Percentiles rank a stretch among this genome's conserved stretches.
Evolutionary conservation across 805 yeast genomes (phyloP).

Genomic region (Saccharomycopsis babjevae): DNA sequence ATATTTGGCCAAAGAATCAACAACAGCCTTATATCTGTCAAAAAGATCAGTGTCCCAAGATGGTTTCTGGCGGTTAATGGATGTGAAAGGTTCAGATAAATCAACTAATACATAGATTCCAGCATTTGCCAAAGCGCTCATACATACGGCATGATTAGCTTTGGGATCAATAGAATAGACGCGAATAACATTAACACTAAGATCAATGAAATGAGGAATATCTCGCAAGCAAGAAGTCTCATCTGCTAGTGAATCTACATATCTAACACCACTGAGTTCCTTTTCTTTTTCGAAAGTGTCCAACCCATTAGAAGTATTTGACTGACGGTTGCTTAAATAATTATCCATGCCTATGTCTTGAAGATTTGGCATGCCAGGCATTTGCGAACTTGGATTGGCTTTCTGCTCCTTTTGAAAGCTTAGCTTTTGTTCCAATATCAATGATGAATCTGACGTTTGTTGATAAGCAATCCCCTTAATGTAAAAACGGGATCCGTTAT

Average conservation of each 20-base stretch:
- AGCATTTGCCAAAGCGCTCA: constrained; percentile 55
- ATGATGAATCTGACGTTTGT: constrained; percentile 1
- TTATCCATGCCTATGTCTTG: neutral
- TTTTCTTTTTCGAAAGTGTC: neutral
- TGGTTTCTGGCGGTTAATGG: constrained; percentile 56
- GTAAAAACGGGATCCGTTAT: constrained; percentile 71
- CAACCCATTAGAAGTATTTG: constrained; percentile 33
- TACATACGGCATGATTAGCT: constrained; percentile 58
- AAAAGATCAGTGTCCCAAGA: constrained; percentile 53
- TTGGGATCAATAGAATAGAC: constrained; percentile 65
- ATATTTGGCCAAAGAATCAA: constrained; percentile 59
- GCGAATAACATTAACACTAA: constrained; percentile 61
- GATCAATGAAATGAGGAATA: constrained; percentile 53
- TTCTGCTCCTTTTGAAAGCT: constrained; percentile 3
- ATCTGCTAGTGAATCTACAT: constrained; percentile 66
- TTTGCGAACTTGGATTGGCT: neutral
- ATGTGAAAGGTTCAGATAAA: constrained; percentile 53
- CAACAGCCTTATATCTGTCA: constrained; percentile 58
- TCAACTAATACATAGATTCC: constrained; percentile 79
- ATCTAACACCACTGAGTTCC: constrained; percentile 27
- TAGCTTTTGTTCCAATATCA: neutral
- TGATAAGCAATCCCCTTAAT: constrained; percentile 77
- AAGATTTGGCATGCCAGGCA: neutral
- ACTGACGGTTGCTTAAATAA: neutral
- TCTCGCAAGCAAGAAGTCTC: constrained; percentile 55